Conservation (phyloP, 495 filamentous ascomycete genomes). For the Aspergillus asperescens region DNA sequence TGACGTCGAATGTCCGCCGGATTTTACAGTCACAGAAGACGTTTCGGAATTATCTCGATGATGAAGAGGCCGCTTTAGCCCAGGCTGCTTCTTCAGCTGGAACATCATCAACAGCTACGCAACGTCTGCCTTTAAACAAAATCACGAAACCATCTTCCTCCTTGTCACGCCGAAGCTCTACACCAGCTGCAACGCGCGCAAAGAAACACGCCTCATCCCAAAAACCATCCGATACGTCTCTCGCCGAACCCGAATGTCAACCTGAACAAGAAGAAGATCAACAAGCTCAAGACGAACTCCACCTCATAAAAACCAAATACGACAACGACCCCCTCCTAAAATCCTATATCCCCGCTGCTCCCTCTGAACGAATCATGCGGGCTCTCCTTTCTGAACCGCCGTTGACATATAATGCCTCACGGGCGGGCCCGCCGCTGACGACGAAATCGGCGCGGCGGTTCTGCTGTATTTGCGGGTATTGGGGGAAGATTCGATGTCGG, state of each 20-base stretch:
- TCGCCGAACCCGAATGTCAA: background rate
- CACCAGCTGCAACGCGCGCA: conserved; percentile 26
- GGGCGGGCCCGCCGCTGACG: conserved; percentile 50
- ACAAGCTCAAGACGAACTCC: conserved; percentile 32
- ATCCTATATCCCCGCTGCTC: conserved; percentile 57
- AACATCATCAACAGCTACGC: conserved; percentile 12
- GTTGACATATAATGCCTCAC: conserved; percentile 71
- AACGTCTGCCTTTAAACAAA: conserved; percentile 16
- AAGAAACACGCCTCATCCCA: conserved; percentile 9
- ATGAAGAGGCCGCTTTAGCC: conserved; percentile 70
- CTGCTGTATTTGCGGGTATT: conserved; percentile 89
- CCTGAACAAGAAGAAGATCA: conserved; percentile 14
- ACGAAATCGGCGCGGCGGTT: conserved; percentile 62
- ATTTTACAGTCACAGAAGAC: conserved; percentile 90
- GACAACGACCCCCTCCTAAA: conserved; percentile 60
- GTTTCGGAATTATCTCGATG: conserved; percentile 84
- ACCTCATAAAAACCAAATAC: conserved; percentile 34
- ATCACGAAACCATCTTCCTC: conserved; percentile 22
- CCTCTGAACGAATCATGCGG: conserved; percentile 62
- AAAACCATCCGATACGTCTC: conserved; percentile 10
- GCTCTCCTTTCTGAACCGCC: conserved; percentile 65
- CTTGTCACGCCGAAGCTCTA: conserved; percentile 27
- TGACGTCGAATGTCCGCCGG: conserved; percentile 75
- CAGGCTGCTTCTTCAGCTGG: conserved; percentile 33
- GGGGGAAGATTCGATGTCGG: conserved; percentile 79